phyloP scores from a whole-genome alignment of 768 basidiomycete genomes.

The Pleurotus tuber-regium region DNA sequence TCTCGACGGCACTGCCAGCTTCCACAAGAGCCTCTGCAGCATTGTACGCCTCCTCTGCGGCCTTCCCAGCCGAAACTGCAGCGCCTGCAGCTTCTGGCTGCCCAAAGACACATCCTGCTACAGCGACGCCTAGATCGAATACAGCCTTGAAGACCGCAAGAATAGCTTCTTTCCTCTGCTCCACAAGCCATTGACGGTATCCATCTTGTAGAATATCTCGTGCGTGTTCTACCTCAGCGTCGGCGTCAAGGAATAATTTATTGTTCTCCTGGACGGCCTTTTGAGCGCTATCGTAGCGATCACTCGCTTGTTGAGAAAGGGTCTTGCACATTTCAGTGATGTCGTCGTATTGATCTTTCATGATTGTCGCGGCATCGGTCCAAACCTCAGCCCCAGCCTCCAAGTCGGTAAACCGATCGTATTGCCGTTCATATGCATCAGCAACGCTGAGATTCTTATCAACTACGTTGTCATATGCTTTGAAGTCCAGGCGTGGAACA shows the following conservation, averaged over 20 bases:
- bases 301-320: not conserved
- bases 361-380: not conserved
- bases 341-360: not conserved
- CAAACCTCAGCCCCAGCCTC: not conserved
- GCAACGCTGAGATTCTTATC: not conserved
- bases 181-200: not conserved
- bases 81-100: not conserved
- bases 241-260: not conserved
- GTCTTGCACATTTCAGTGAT: not conserved
- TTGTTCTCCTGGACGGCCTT: not conserved
- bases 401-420: not conserved
- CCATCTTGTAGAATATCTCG: not conserved
- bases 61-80: not conserved
- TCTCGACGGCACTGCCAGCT: not conserved
- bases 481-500: slow-evolving; percentile 1
- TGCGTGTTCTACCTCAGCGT: not conserved
- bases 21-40: not conserved
- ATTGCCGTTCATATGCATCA: not conserved
- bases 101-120: not conserved
- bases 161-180: not conserved
- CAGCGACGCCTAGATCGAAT: not conserved
- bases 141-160: not conserved
- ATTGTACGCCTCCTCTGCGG: not conserved
- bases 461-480: not conserved
- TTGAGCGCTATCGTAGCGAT: not conserved